Evolutionary conservation across 164 flowering plant genomes (phyloP), one percentile per base, ranked within the genome.

Genomic region (Platanus orientalis): DNA sequence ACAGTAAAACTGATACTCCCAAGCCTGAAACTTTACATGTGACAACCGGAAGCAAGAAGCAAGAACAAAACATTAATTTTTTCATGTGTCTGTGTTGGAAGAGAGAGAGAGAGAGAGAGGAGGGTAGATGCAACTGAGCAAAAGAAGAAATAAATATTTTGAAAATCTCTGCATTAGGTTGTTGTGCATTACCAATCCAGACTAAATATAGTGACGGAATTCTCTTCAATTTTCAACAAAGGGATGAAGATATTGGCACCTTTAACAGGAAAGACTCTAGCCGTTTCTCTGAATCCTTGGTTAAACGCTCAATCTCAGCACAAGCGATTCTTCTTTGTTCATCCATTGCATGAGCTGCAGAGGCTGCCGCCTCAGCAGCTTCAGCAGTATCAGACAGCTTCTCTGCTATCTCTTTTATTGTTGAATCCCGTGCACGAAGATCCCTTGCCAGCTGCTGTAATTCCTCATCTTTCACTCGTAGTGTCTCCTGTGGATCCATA

Each of bases 331-430:
- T 83, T 75, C 96, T 83, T 62, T 89, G 96, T 63, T 82, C 89
- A 78, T 92, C 97, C 87, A 95, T 85, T n/a, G 83, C 86, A 72
- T 84, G 86, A 52, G 97, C 97, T 40, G 99, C 99, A 72, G 94
- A 72, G 49, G 99, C 99, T 13, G 99, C 99, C 66, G 90, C 85
- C 76, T 81, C 96, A 47, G 99, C 99, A 63, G 99, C 99, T 75
- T 86, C 92, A 59, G 97, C 96, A 32, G 97, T 95, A 63, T 88
- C 90, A 67, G 97, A 63, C 56, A 94, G 80, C 70, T 87, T 91
- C 29, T 88, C 94, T 45, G 97, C 96, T 58, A 94, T 76, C 45
- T 89, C 92, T 63, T 78, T 89, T 67, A 94, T 89, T 24, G 96
- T 89, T 70, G 93, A 88, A 82, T 94, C 97, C 29, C 92, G 85